These are phyloP conservation scores for Leptographium wingfieldii DNA, from an alignment of 2,329 filamentous ascomycete genomes.

Conservation along the genomic window DNA sequence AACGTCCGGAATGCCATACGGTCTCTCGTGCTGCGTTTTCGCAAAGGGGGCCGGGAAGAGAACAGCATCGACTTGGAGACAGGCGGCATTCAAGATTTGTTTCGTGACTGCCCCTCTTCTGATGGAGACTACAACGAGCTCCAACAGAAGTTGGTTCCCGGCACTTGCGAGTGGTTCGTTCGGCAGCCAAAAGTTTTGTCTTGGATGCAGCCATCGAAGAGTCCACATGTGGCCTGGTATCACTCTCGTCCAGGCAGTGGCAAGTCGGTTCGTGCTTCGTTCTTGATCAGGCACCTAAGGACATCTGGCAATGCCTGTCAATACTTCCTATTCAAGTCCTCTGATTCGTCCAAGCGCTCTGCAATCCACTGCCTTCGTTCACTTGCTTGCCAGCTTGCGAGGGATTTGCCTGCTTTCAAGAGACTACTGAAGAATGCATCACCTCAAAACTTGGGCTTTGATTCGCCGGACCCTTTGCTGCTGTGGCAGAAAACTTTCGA, in stretches of 20 bases:
- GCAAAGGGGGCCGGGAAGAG: background rate
- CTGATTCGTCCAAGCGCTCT: background rate
- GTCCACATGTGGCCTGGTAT: background rate
- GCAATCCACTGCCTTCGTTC: background rate
- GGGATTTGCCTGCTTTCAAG: background rate
- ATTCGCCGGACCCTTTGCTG: background rate
- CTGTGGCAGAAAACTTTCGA: background rate
- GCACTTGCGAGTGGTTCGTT: slow-evolving; percentile 2
- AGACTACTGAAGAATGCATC: background rate
- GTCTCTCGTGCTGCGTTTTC: background rate
- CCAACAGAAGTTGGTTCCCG: background rate
- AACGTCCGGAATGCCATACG: background rate
- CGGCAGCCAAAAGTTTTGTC: background rate
- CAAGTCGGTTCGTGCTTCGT: background rate
- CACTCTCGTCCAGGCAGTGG: background rate
- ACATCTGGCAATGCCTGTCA: background rate
- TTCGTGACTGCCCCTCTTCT: background rate
- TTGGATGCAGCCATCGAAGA: background rate
- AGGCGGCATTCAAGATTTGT: background rate
- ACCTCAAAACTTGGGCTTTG: background rate
- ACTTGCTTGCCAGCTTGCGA: slow-evolving; percentile 1
- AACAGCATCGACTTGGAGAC: background rate
- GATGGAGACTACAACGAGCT: slow-evolving; percentile 1
- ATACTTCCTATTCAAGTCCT: slow-evolving; percentile 1
- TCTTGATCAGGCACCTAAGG: background rate